Evolutionary conservation across 805 yeast species (phyloP).

Genomic region (Lipomyces mesembrius): DNA sequence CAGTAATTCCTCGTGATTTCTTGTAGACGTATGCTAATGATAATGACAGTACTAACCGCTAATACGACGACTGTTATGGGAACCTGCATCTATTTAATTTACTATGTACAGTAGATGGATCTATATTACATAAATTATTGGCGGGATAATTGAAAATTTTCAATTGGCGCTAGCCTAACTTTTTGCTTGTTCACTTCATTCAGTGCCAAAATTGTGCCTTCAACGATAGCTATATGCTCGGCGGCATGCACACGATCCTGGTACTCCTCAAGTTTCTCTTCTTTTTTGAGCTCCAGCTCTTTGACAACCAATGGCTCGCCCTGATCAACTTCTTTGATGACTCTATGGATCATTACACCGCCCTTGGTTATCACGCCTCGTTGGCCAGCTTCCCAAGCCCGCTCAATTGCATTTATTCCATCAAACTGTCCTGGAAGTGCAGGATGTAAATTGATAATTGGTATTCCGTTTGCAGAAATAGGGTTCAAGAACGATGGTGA

Average conservation of each 20-base stretch:
- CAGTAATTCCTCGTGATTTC: not conserved
- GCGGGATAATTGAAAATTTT: slow-evolving; percentile 1
- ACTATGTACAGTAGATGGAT: slow-evolving; percentile 3
- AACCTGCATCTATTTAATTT: not conserved
- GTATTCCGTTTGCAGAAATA: slow-evolving; percentile 61
- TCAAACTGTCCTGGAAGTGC: slow-evolving; percentile 97
- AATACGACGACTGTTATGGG: not conserved
- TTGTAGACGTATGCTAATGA: not conserved
- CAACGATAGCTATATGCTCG: slow-evolving; percentile 92
- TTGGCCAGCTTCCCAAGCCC: slow-evolving; percentile 96
- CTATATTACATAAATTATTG: not conserved
- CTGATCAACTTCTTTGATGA: slow-evolving; percentile 92
- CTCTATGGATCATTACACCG: slow-evolving; percentile 96
- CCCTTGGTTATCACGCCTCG: slow-evolving; percentile 74
- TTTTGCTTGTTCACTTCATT: slow-evolving; percentile 32
- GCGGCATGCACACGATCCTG: slow-evolving; percentile 78
- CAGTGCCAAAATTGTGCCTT: slow-evolving; percentile 76
- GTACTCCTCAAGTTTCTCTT: slow-evolving; percentile 78
- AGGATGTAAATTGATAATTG: slow-evolving; percentile 93
- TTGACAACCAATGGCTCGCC: slow-evolving; percentile 88
- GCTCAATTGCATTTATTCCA: slow-evolving; percentile 94
- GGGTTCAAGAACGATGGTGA: slow-evolving; percentile 77
- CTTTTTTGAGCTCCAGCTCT: slow-evolving; percentile 70
- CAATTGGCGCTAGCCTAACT: slow-evolving; percentile 2
- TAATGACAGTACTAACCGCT: not conserved